Percentiles rank a stretch among this genome's conserved stretches.
Evolutionary conservation across 768 basidiomycete species (phyloP).

Genomic region (Myochromella boudieri): DNA sequence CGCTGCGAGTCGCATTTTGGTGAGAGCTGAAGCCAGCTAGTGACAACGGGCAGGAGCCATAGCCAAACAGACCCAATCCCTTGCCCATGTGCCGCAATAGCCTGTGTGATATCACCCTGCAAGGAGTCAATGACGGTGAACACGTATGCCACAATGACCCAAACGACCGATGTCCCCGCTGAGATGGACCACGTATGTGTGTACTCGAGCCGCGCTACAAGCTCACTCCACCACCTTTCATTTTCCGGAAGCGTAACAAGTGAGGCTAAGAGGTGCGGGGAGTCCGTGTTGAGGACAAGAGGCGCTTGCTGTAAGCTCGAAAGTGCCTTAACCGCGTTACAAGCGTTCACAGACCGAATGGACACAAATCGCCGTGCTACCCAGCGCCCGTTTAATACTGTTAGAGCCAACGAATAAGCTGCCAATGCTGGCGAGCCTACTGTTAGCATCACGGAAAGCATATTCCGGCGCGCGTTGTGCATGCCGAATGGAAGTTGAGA

Average conservation of each 20-base stretch:
- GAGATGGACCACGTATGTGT: conserved; percentile 40
- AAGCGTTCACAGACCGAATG: conserved; percentile 23
- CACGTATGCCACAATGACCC: conserved; percentile 40
- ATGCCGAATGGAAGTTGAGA: conserved; percentile 45
- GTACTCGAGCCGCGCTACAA: conserved; percentile 31
- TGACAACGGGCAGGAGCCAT: conserved; percentile 26
- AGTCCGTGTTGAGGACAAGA: conserved; percentile 25
- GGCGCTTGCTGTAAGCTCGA: conserved; percentile 40
- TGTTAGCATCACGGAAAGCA: conserved; percentile 35
- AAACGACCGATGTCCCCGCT: conserved; percentile 35
- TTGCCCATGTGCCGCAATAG: conserved; percentile 32
- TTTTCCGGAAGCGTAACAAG: conserved; percentile 37
- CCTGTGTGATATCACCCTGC: conserved; percentile 7
- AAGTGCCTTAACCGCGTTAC: conserved; percentile 29
- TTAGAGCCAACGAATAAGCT: conserved; percentile 35
- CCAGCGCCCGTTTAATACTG: conserved; percentile 32
- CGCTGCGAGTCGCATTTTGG: conserved; percentile 36
- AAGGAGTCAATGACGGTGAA: conserved; percentile 33
- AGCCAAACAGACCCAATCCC: conserved; percentile 41
- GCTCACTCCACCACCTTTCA: conserved; percentile 35
- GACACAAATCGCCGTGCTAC: conserved; percentile 25
- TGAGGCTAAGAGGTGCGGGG: conserved; percentile 28
- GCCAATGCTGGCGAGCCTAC: conserved; percentile 42
- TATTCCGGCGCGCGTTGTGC: conserved; percentile 28
- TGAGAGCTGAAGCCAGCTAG: conserved; percentile 39